Evolutionary conservation across 768 basidiomycete genomes (phyloP).

Genomic region (Tricholomella constricta): DNA sequence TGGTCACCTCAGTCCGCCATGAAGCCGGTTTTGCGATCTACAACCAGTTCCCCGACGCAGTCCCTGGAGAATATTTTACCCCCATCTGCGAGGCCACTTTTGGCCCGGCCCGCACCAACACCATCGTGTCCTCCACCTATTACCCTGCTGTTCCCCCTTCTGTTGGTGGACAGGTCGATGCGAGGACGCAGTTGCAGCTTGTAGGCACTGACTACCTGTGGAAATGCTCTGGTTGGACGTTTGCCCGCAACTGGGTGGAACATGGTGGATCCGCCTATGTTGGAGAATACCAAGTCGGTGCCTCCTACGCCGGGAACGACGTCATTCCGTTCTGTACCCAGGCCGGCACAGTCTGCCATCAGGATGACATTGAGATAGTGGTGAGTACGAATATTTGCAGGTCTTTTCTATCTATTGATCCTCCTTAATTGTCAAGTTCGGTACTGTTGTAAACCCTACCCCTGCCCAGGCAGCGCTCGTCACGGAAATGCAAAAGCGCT

Average conservation of each 20-base stretch:
- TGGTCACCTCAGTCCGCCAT: conserved; percentile 70
- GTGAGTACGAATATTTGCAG: conserved; percentile 40
- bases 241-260: conserved; percentile 66
- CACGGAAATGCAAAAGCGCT: conserved; percentile 68
- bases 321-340: conserved; percentile 55
- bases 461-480: conserved; percentile 58
- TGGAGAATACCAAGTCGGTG: conserved; percentile 63
- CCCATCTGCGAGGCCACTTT: conserved; percentile 44
- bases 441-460: conserved; percentile 58
- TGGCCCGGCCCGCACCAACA: conserved; percentile 44
- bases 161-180: conserved; percentile 42
- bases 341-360: conserved; percentile 67
- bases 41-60: conserved; percentile 34
- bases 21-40: conserved; percentile 75
- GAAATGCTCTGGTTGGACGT: conserved; percentile 72
- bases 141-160: conserved; percentile 41
- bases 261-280: conserved; percentile 69
- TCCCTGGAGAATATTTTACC: conserved; percentile 42
- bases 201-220: conserved; percentile 72
- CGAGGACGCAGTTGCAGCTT: conserved; percentile 53
- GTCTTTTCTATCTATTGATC: neutral
- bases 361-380: conserved; percentile 82
- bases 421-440: conserved; percentile 37
- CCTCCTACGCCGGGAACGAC: conserved; percentile 71
- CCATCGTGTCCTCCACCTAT: conserved; percentile 44